Conservation (phyloP, 495 filamentous ascomycete genomes). For the Neurospora cerealis region DNA sequence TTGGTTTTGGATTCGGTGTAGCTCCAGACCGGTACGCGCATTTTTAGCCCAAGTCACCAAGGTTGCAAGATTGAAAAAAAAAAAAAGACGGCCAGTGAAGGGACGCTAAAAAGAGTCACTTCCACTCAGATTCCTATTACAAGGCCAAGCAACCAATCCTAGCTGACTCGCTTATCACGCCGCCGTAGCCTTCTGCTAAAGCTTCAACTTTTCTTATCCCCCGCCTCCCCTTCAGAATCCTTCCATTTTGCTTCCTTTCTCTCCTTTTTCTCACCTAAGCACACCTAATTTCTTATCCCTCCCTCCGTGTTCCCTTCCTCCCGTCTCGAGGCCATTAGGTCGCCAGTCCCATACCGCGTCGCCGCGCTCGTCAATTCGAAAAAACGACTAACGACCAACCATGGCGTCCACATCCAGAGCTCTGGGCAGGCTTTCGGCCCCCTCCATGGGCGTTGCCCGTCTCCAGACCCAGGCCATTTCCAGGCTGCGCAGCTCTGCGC, state of each 20-base stretch:
- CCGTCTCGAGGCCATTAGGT: neutral
- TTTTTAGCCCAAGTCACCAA: neutral
- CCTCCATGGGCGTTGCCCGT: conserved; percentile 14
- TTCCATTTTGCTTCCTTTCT: neutral
- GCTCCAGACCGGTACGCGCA: neutral
- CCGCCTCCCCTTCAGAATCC: conserved; percentile 1
- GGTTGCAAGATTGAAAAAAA: neutral
- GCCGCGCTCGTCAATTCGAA: conserved; percentile 17
- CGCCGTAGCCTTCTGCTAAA: neutral
- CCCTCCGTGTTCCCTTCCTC: neutral
- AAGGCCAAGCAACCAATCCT: neutral
- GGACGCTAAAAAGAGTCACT: neutral
- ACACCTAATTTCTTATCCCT: conserved; percentile 1
- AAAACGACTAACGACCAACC: neutral
- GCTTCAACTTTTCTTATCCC: conserved; percentile 1
- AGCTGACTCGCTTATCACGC: neutral
- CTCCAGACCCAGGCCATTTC: conserved; percentile 14
- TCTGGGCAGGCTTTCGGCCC: conserved; percentile 21
- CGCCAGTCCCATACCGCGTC: neutral
- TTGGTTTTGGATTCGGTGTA: neutral
- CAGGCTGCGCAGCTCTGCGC: conserved; percentile 15
- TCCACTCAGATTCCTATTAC: neutral
- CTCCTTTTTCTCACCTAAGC: neutral
- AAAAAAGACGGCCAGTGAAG: neutral
- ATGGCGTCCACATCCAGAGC: conserved; percentile 26